phyloP scores from a whole-genome alignment of 108 stramenopile genomes.

The Phaeodactylum tricornutum region DNA sequence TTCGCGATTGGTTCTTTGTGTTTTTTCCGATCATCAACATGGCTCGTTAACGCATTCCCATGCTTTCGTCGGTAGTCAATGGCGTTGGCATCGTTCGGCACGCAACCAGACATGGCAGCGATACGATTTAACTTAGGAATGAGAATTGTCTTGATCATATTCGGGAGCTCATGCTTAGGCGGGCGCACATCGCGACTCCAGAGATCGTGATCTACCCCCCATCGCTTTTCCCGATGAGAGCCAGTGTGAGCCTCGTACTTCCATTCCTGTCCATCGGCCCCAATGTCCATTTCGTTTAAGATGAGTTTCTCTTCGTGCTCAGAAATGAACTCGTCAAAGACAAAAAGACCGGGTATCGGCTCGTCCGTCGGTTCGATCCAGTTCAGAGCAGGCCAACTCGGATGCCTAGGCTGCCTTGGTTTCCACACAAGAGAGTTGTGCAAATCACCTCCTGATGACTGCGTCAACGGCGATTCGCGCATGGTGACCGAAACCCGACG shows the following conservation, averaged over 20 bases:
- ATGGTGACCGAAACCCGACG: constrained; percentile 50
- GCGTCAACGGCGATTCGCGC: constrained; percentile 40
- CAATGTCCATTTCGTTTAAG: constrained; percentile 18
- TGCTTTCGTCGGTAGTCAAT: constrained; percentile 40
- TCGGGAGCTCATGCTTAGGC: constrained; percentile 27
- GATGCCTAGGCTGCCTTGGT: too few species aligned
- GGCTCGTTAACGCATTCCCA: constrained; percentile 32
- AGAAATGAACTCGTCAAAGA: constrained; percentile 44
- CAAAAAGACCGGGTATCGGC: constrained; percentile 40
- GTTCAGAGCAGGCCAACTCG: neutral
- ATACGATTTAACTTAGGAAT: constrained; percentile 14
- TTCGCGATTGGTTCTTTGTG: constrained; percentile 57
- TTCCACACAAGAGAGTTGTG: neutral
- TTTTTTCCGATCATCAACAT: constrained; percentile 52
- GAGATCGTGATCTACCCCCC: constrained; percentile 53
- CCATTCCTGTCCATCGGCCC: constrained; percentile 12
- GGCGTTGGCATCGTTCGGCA: constrained; percentile 57
- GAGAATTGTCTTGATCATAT: constrained; percentile 18
- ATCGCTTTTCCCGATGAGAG: constrained; percentile 37
- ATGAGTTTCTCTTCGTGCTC: constrained; percentile 35
- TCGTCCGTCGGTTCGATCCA: constrained; percentile 6
- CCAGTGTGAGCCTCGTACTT: constrained; percentile 34
- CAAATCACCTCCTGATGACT: neutral
- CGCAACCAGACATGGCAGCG: constrained; percentile 11
- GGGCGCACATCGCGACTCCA: constrained; percentile 28